phyloP scores from a whole-genome alignment of 2,329 filamentous ascomycete genomes.

The Trichophyton benhamiae region DNA sequence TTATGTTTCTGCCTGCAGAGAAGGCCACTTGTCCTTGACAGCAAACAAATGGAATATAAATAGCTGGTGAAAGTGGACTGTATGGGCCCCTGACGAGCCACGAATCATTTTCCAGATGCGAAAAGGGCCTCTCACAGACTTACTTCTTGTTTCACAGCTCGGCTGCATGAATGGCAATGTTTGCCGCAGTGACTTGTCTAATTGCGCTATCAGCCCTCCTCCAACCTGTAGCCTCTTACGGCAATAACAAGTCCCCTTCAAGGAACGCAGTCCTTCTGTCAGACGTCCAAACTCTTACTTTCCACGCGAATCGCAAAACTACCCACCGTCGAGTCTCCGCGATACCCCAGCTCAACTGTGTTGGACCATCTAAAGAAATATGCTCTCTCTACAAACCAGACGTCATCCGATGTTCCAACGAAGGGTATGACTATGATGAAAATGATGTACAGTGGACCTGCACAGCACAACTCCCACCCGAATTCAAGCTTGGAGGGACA shows the following conservation, averaged over 20 bases:
- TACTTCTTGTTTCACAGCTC: not conserved
- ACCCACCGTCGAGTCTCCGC: constrained; percentile 62
- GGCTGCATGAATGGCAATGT: not conserved
- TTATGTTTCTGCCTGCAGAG: constrained; percentile 2
- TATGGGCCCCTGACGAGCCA: not conserved
- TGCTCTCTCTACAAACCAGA: constrained; percentile 63
- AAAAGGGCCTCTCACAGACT: not conserved
- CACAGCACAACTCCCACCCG: constrained; percentile 48
- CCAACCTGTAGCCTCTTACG: constrained; percentile 5
- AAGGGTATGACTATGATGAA: constrained; percentile 62
- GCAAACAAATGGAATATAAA: not conserved
- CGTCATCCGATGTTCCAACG: constrained; percentile 79
- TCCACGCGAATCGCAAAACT: constrained; percentile 56
- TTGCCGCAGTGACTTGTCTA: not conserved
- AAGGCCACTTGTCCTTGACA: constrained; percentile 1
- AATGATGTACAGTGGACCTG: constrained; percentile 91
- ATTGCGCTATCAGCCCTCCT: constrained; percentile 12
- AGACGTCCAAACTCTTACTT: constrained; percentile 62
- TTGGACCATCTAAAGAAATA: constrained; percentile 49
- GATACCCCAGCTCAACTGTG: constrained; percentile 67
- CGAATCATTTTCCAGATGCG: not conserved
- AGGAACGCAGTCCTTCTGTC: constrained; percentile 30
- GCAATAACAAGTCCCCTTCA: constrained; percentile 19
- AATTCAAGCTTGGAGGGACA: constrained; percentile 66
- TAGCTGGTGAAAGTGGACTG: not conserved